Base-by-base conservation (phyloP, 305 asterid genomes). In the Fraxinus albicans region DNA sequence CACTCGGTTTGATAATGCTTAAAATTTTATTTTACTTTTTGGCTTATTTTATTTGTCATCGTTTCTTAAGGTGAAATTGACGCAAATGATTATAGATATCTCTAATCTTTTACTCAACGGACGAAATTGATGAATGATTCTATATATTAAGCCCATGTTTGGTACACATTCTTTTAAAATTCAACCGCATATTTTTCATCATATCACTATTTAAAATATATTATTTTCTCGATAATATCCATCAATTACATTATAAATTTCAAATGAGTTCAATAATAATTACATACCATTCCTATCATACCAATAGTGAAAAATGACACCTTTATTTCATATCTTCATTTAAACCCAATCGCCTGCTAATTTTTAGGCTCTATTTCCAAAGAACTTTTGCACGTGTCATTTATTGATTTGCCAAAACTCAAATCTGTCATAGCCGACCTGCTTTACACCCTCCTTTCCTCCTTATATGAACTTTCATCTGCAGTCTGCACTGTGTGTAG, bases 371-470 rank as follows among this genome's bases (percentile, higher is more conserved):
- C 76, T 70, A 70, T 70, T 70, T 70, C 76, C 40, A 29, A 29
- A 69, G 63, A 31, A 53, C 23, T 55, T 2, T 42, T 42, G 86
- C 80, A 85, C 63, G 63, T 50, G 63, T 50, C 63, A 17, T 4
- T 50, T 50, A 15, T 4, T 17, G 63, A 50, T 50, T 50, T 50
- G 63, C 63, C 63, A 17, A 50, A 4, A 50, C 63, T 89, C 92
- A 84, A 86, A 88, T 88, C 89, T 82, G 84, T 81, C 86, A 75
- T 60, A 83, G 60, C 60, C 7, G 15, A 50, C 63, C 63, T 50
- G 63, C 63, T 50, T 50, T 50, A 50, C 63, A 50, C 15, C 60
- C 6, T 50, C 19, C 60, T 50, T n/a, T 17, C 63, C 8, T 50
- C 60, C 19, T 50, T 5, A 17, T 3, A 44, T 50, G 4, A 50